Evolutionary conservation across 2,329 filamentous ascomycete genomes (phyloP).

Genomic region (Didymella arachidicola): DNA sequence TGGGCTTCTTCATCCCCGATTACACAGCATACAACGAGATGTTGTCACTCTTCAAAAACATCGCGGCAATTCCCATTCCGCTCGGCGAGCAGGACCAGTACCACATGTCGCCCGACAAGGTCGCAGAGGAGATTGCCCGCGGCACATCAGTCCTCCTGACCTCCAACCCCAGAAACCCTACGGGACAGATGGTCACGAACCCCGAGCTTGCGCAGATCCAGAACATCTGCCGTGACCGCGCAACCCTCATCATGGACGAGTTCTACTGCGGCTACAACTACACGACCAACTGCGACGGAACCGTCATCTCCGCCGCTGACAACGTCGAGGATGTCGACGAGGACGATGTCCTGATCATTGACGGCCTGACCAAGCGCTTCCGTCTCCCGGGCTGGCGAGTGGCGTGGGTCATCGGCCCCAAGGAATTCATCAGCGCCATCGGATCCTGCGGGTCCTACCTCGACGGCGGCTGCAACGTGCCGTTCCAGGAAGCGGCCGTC

Average conservation of each 20-base stretch:
- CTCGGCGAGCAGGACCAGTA: slow-evolving; percentile 86
- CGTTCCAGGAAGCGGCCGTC: slow-evolving; percentile 93
- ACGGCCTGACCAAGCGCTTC: slow-evolving; percentile 96
- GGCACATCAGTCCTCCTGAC: slow-evolving; percentile 84
- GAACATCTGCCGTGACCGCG: slow-evolving; percentile 87
- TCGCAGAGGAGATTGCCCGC: slow-evolving; percentile 87
- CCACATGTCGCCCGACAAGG: slow-evolving; percentile 91
- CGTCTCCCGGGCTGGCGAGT: slow-evolving; percentile 95
- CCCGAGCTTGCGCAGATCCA: slow-evolving; percentile 89
- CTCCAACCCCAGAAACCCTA: slow-evolving; percentile 94
- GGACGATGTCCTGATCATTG: slow-evolving; percentile 87
- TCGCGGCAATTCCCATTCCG: slow-evolving; percentile 61
- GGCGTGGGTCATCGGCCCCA: slow-evolving; percentile 93
- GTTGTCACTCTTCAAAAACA: slow-evolving; percentile 90
- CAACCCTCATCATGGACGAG: slow-evolving; percentile 93
- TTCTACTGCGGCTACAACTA: slow-evolving; percentile 96
- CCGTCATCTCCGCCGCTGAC: slow-evolving; percentile 85
- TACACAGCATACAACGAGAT: slow-evolving; percentile 99
- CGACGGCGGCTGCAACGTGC: slow-evolving; percentile 91
- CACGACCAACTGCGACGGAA: slow-evolving; percentile 87
- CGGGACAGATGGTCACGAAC: slow-evolving; percentile 84
- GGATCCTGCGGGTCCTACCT: slow-evolving; percentile 93
- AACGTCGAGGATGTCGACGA: slow-evolving; percentile 87
- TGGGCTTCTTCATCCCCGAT: slow-evolving; percentile 91
- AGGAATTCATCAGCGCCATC: slow-evolving; percentile 94